Conservation (phyloP, 441 rosid species). For the Sinapis alba region DNA sequence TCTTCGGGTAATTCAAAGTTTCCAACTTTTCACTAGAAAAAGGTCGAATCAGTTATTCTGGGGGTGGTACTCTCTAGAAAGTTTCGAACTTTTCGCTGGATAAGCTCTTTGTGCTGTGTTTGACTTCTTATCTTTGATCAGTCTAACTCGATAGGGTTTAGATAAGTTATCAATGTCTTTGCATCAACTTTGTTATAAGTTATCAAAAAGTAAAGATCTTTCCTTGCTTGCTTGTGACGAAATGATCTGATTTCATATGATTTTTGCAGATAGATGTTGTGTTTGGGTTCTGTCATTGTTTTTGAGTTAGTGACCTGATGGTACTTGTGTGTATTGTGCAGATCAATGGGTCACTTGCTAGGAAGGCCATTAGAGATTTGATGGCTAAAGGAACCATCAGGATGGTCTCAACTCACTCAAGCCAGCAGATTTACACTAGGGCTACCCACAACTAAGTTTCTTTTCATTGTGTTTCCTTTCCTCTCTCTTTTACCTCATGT, state of each 20-base stretch:
- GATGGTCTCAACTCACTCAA: conserved; percentile 69
- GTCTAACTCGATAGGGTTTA: too few relatives aligned
- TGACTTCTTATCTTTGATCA: too few relatives aligned
- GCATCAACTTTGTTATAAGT: not conserved
- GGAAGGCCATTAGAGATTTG: conserved; percentile 60
- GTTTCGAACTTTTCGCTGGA: not conserved
- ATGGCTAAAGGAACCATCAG: conserved; percentile 71
- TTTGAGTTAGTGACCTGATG: not conserved
- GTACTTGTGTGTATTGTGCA: not conserved
- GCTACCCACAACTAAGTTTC: conserved; percentile 55
- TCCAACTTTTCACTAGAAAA: not conserved
- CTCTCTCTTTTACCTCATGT: not conserved
- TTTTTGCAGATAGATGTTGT: not conserved
- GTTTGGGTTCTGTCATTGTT: not conserved
- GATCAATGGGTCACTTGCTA: conserved; percentile 41
- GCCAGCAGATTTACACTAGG: conserved; percentile 71
- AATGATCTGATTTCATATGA: not conserved
- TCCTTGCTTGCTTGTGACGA: not conserved
- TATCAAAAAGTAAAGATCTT: too few relatives aligned
- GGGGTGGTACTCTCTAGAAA: not conserved
- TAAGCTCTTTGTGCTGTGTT: not conserved
- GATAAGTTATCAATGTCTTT: not conserved
- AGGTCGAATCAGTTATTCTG: not conserved
- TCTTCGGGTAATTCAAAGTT: conserved; percentile 46
- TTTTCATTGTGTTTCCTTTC: not conserved